Percentiles rank a stretch among this genome's conserved stretches.
Evolutionary conservation across 2,329 filamentous ascomycete species (phyloP).

Genomic region (Ascochyta fabae): DNA sequence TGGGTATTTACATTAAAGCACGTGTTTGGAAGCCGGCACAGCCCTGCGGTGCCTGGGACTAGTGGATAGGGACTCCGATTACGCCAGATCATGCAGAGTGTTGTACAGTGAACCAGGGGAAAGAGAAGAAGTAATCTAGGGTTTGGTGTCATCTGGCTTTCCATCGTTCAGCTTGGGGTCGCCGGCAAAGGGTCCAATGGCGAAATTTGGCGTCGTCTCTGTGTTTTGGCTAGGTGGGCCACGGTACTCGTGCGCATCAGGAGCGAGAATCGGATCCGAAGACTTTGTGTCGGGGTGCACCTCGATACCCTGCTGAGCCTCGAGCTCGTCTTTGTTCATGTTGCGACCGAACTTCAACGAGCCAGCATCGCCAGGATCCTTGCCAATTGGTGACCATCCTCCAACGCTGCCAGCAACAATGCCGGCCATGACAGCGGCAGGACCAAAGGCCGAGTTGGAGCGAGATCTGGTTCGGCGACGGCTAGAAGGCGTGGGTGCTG

Average conservation of each 20-base stretch:
- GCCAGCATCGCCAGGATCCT: slow-evolving; percentile 51
- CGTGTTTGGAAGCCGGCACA: slow-evolving; percentile 1
- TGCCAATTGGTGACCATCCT: slow-evolving; percentile 75
- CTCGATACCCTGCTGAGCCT: slow-evolving; percentile 53
- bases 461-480: slow-evolving; percentile 67
- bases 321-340: slow-evolving; percentile 49
- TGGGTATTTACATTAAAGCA: slow-evolving; percentile 18
- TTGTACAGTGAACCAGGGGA: not conserved
- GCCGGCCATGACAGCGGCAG: slow-evolving; percentile 82
- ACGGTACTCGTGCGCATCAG: slow-evolving; percentile 48
- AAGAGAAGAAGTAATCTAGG: not conserved
- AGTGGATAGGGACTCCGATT: not conserved
- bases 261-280: slow-evolving; percentile 55
- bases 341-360: slow-evolving; percentile 48
- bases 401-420: slow-evolving; percentile 79
- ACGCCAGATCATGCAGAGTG: slow-evolving; percentile 6
- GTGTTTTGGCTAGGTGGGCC: slow-evolving; percentile 54
- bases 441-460: slow-evolving; percentile 75
- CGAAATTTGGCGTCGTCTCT: slow-evolving; percentile 54
- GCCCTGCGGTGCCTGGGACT: not conserved
- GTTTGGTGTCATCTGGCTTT: slow-evolving; percentile 12
- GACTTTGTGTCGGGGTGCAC: slow-evolving; percentile 58
- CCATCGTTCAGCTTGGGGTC: slow-evolving; percentile 44
- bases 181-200: slow-evolving; percentile 51
- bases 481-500: slow-evolving; percentile 62